These are phyloP conservation scores for Takashimella koratensis DNA, from an alignment of 1,284 basidiomycete species.

Conservation along the genomic window DNA sequence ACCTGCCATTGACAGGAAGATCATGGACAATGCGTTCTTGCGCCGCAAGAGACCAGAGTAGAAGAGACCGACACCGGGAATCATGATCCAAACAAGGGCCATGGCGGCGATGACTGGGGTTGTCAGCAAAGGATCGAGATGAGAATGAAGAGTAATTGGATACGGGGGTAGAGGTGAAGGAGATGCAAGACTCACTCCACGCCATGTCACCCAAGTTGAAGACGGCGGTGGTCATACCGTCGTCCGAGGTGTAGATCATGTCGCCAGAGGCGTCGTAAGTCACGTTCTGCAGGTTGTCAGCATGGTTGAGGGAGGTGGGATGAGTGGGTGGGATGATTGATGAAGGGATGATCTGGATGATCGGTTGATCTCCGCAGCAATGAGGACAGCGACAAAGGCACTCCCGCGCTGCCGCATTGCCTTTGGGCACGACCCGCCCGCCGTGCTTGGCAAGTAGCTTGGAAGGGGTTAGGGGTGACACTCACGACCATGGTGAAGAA, in stretches of 20 bases:
- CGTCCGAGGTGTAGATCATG: constrained; percentile 45
- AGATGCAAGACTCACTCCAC: constrained; percentile 48
- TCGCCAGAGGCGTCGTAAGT: constrained; percentile 41
- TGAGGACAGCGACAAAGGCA: too few species aligned
- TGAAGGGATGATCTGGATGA: background rate
- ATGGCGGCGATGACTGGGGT: constrained; percentile 58
- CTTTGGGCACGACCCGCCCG: too few species aligned
- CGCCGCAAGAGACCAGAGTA: constrained; percentile 77
- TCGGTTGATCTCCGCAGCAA: too few species aligned
- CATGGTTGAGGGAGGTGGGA: background rate
- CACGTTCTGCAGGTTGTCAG: constrained; percentile 29
- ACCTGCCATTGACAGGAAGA: constrained; percentile 75
- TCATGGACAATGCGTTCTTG: constrained; percentile 91
- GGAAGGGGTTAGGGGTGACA: background rate
- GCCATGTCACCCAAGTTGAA: constrained; percentile 57
- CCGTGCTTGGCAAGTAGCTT: too few species aligned
- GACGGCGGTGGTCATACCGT: constrained; percentile 42
- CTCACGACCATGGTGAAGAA: constrained; percentile 4
- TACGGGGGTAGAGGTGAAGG: background rate
- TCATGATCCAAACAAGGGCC: constrained; percentile 79
- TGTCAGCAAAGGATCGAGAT: too few species aligned
- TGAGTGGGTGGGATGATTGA: background rate
- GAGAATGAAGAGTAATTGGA: too few species aligned
- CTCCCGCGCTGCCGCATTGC: too few species aligned
- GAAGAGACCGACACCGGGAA: constrained; percentile 74